Evolutionary conservation across 2,329 filamentous ascomycete species (phyloP).

Genomic region (Aspergillus awamori): DNA sequence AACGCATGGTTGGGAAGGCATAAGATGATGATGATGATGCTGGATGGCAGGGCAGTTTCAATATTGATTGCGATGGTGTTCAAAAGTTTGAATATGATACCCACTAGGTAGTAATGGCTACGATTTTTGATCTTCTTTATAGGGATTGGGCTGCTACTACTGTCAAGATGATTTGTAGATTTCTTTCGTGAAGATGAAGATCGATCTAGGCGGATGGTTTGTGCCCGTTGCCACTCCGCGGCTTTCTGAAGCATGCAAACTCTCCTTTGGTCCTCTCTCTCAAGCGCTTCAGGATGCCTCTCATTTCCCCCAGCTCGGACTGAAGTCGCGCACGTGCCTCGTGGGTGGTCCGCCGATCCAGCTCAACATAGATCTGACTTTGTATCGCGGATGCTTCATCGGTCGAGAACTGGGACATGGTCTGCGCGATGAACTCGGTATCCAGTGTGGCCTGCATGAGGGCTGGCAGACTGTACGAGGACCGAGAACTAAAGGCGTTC

Average conservation of each 20-base stretch:
- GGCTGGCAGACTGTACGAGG: constrained; percentile 72
- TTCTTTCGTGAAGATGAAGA: neutral
- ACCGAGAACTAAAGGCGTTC: constrained; percentile 70
- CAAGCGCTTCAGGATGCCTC: constrained; percentile 79
- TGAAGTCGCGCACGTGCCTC: constrained; percentile 79
- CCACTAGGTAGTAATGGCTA: constrained; percentile 15
- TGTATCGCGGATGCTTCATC: constrained; percentile 80
- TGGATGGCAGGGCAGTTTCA: neutral
- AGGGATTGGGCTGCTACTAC: neutral
- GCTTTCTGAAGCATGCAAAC: constrained; percentile 81
- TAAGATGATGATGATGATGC: constrained; percentile 12
- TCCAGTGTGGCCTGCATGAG: constrained; percentile 97
- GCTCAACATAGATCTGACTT: constrained; percentile 85
- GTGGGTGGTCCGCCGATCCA: constrained; percentile 87
- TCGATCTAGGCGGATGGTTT: constrained; percentile 24
- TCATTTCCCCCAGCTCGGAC: constrained; percentile 86
- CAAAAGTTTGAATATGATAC: constrained; percentile 24
- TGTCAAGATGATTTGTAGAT: neutral
- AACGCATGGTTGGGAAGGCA: constrained; percentile 64
- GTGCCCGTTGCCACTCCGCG: constrained; percentile 44
- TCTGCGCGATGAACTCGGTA: constrained; percentile 95
- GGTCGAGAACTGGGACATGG: constrained; percentile 84
- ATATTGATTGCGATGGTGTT: neutral
- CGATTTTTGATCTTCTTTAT: neutral
- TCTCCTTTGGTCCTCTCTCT: constrained; percentile 80